Conservation (phyloP, 176 grass and related monocot species). For the Urochloa ruziziensis region DNA sequence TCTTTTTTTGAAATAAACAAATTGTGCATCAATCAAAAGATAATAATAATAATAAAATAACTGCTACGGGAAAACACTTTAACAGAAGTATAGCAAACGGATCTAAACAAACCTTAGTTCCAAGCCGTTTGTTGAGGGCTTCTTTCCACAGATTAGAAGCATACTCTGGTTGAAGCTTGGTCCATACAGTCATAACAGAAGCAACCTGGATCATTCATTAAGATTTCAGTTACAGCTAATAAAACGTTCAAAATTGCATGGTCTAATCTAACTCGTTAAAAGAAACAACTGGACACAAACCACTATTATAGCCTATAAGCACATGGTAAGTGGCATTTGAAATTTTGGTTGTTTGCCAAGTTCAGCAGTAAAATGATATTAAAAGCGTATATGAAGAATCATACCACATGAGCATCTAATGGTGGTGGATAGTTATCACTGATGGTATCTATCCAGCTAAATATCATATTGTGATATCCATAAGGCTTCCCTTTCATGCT, state of each 20-base stretch:
- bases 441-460: conserved; percentile 98
- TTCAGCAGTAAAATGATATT: conserved; percentile 10
- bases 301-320: not conserved
- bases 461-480: conserved; percentile 98
- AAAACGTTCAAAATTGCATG: not conserved
- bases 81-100: not conserved
- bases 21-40: not conserved
- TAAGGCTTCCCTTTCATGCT: conserved; percentile 82
- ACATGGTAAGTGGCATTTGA: not conserved
- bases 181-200: conserved; percentile 97
- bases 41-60: not conserved
- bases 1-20: too few relatives aligned
- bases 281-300: not conserved
- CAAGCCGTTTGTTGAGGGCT: conserved; percentile 95
- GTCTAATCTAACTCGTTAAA: not conserved
- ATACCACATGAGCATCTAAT: conserved; percentile 96
- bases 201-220: conserved; percentile 66
- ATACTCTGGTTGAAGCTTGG: conserved; percentile 84
- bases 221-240: conserved; percentile 33
- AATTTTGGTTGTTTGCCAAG: not conserved
- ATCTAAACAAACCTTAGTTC: conserved; percentile 69
- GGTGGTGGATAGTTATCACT: conserved; percentile 87
- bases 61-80: not conserved
- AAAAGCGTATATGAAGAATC: conserved; percentile 18
- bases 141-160: conserved; percentile 91